These are phyloP conservation scores for Colletotrichum endophyticum DNA, from an alignment of 2,329 filamentous ascomycete genomes.

Conservation along the genomic window DNA sequence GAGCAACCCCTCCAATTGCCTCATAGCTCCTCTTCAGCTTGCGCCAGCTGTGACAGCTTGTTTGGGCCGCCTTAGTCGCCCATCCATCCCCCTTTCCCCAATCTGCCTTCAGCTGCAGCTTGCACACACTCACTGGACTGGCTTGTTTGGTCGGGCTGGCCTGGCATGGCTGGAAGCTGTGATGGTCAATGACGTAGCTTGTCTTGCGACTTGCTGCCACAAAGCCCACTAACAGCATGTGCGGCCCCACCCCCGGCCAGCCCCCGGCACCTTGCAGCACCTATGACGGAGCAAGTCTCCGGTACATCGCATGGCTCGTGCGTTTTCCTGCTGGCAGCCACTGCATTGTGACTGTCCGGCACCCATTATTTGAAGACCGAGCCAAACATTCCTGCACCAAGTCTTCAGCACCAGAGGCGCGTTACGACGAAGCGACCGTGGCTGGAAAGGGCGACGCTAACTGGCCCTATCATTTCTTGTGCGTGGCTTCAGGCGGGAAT, in stretches of 20 bases:
- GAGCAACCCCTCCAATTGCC: conserved; percentile 17
- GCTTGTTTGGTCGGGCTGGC: background rate
- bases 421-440: background rate
- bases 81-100: background rate
- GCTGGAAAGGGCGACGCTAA: background rate
- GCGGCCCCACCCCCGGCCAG: conserved; percentile 1
- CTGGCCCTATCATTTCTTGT: background rate
- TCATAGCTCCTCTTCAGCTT: conserved; percentile 15
- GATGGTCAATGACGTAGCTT: conserved; percentile 21
- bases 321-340: background rate
- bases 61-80: background rate
- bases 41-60: background rate
- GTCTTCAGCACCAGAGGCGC: background rate
- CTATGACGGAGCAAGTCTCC: conserved; percentile 16
- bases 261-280: conserved; percentile 3
- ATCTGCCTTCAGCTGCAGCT: conserved; percentile 10
- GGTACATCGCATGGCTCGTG: background rate
- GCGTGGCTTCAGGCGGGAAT: background rate
- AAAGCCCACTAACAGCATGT: conserved; percentile 10
- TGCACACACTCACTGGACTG: background rate
- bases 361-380: background rate
- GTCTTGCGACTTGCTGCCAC: conserved; percentile 9
- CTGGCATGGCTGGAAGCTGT: conserved; percentile 9
- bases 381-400: background rate
- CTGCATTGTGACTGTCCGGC: background rate